phyloP scores from a whole-genome alignment of 495 filamentous ascomycete genomes.

The Pseudoneurospora amorphoporcata region DNA sequence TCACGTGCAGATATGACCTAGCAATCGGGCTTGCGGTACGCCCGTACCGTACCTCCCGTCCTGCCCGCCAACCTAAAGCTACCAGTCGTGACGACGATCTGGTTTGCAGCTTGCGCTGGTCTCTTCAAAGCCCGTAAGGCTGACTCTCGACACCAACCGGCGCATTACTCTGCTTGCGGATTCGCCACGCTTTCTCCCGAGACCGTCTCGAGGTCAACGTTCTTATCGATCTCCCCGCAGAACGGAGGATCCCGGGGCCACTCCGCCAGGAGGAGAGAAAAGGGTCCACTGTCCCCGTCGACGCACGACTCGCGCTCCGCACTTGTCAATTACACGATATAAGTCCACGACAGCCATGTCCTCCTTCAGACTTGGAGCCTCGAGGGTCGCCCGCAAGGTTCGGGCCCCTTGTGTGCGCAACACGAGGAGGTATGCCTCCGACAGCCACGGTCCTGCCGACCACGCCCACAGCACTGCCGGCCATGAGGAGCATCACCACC shows the following conservation, averaged over 20 bases:
- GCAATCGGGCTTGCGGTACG: background rate
- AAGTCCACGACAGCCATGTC: constrained; percentile 26
- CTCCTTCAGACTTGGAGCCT: constrained; percentile 34
- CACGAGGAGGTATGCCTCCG: constrained; percentile 36
- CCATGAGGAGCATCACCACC: constrained; percentile 24
- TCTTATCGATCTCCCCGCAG: background rate
- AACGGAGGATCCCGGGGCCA: background rate
- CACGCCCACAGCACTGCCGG: constrained; percentile 14
- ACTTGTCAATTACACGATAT: constrained; percentile 8
- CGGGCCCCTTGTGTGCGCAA: constrained; percentile 19
- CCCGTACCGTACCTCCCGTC: background rate
- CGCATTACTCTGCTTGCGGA: background rate
- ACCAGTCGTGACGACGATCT: background rate
- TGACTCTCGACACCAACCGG: background rate
- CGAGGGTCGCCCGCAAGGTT: constrained; percentile 25
- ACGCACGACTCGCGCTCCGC: constrained; percentile 4
- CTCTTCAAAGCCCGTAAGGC: background rate
- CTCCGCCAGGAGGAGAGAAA: background rate
- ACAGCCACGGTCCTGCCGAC: constrained; percentile 22
- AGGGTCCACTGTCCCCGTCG: background rate
- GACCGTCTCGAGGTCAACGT: background rate
- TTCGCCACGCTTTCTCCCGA: background rate
- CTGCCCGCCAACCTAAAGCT: background rate
- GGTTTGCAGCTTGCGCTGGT: background rate
- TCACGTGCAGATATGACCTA: background rate